These are phyloP conservation scores for Pestalotiopsis sp. DNA, from an alignment of 2,329 filamentous ascomycete genomes.

Conservation along the genomic window DNA sequence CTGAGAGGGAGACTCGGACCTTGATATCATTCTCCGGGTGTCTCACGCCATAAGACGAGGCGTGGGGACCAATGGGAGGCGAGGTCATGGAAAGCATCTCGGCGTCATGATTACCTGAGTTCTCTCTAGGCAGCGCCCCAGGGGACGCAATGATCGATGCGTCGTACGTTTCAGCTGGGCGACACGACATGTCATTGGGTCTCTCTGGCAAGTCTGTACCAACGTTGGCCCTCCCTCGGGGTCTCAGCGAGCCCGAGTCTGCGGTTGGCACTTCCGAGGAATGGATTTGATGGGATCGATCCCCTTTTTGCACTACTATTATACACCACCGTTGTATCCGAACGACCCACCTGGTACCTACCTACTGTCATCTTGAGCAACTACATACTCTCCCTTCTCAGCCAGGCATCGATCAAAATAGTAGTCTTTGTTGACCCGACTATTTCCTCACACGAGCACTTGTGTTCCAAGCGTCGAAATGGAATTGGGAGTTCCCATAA, in stretches of 20 bases:
- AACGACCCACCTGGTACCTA: not conserved
- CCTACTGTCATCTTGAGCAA: too few species aligned
- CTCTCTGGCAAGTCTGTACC: not conserved
- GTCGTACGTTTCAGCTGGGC: slow-evolving; percentile 10
- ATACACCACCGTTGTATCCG: slow-evolving; percentile 3
- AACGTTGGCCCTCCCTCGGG: slow-evolving; percentile 7
- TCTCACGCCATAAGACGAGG: not conserved
- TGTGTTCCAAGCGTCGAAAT: not conserved
- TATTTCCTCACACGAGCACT: not conserved
- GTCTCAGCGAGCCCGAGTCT: slow-evolving; percentile 3
- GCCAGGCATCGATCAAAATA: not conserved
- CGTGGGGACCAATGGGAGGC: not conserved
- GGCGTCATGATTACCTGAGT: slow-evolving; percentile 11
- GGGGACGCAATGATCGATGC: not conserved
- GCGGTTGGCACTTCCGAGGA: slow-evolving; percentile 1
- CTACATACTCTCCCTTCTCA: not conserved
- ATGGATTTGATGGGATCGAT: not conserved
- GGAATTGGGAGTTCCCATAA: too few species aligned
- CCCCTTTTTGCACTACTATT: not conserved
- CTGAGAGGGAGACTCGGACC: not conserved
- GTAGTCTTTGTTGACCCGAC: not conserved
- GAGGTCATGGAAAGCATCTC: not conserved
- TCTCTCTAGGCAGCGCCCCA: not conserved
- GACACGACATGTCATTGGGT: slow-evolving; percentile 7
- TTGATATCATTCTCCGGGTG: not conserved